phyloP scores from a whole-genome alignment of 2,329 filamentous ascomycete species.

The Trichoderma polysporum region DNA sequence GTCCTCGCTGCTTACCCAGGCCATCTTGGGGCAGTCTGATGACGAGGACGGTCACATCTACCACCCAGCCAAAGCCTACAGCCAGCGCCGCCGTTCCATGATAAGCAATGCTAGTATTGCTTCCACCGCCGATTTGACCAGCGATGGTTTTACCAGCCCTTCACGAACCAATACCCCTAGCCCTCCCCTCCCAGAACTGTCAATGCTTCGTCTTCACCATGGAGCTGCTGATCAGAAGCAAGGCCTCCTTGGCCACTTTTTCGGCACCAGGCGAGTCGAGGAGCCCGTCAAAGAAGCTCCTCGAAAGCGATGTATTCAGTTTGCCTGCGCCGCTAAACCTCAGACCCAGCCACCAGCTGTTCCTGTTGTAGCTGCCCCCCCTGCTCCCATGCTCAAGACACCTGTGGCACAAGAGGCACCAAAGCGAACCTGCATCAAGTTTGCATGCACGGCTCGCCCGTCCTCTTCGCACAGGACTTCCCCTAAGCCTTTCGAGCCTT shows the following conservation, averaged over 20 bases:
- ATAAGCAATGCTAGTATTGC: constrained; percentile 77
- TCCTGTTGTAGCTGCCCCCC: constrained; percentile 27
- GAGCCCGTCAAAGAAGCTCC: constrained; percentile 31
- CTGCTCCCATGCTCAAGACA: constrained; percentile 35
- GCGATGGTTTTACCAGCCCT: constrained; percentile 87
- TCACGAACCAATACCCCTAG: constrained; percentile 86
- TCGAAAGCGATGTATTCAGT: constrained; percentile 88
- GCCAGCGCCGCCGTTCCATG: constrained; percentile 60
- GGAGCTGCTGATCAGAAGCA: constrained; percentile 31
- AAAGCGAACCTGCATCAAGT: constrained; percentile 68
- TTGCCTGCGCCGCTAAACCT: constrained; percentile 75
- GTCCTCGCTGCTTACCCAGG: constrained; percentile 83
- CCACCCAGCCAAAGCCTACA: constrained; percentile 37
- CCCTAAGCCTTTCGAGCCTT: constrained; percentile 32
- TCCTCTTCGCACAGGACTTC: constrained; percentile 42
- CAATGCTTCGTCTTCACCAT: constrained; percentile 44
- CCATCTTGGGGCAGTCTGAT: constrained; percentile 68
- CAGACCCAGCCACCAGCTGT: constrained; percentile 44
- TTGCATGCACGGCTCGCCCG: constrained; percentile 65
- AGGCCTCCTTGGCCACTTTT: constrained; percentile 28
- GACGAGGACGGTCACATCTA: constrained; percentile 46
- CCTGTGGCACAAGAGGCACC: constrained; percentile 38
- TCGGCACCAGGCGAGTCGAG: constrained; percentile 42
- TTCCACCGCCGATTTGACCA: constrained; percentile 90
- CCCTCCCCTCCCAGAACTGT: constrained; percentile 69